Evolutionary conservation across 305 asterid genomes (phyloP).

Genomic region (Striga hermonthica): DNA sequence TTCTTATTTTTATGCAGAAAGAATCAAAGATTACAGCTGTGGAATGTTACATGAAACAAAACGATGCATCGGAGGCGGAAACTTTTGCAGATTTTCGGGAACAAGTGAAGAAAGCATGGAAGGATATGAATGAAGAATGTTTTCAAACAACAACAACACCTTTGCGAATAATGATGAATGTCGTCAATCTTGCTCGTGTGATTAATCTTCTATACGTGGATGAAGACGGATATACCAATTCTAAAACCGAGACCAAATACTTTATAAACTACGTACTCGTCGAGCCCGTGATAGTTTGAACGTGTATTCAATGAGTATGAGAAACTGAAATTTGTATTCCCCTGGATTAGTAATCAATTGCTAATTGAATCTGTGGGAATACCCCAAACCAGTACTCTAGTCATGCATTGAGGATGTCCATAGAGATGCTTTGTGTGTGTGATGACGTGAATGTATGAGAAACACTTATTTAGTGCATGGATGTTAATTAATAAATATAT

Average conservation of each 20-base stretch:
- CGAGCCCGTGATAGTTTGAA: constrained; percentile 22
- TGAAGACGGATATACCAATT: constrained; percentile 37
- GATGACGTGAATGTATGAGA: too few relatives aligned
- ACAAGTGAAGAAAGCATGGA: constrained; percentile 38
- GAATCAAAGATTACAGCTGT: constrained; percentile 35
- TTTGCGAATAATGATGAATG: constrained; percentile 16
- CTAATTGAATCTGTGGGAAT: too few relatives aligned
- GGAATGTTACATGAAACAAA: constrained; percentile 37
- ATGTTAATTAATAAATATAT: too few relatives aligned
- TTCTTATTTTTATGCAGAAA: constrained; percentile 18
- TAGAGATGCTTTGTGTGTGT: too few relatives aligned
- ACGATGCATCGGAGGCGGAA: constrained; percentile 33
- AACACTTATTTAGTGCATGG: too few relatives aligned
- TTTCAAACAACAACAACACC: constrained; percentile 26
- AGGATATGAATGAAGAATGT: constrained; percentile 43
- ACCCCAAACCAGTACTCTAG: too few relatives aligned
- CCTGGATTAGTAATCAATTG: too few relatives aligned
- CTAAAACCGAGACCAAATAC: constrained; percentile 28
- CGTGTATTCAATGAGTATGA: too few relatives aligned
- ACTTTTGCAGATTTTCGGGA: constrained; percentile 26
- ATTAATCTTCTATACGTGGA: constrained; percentile 31
- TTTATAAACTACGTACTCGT: constrained; percentile 28
- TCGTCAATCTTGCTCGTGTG: constrained; percentile 33
- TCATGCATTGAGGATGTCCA: too few relatives aligned
- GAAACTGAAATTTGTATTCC: too few relatives aligned